Base-by-base conservation (phyloP, 1,284 basidiomycete genomes). In the Ganoderma resinaceum region DNA sequence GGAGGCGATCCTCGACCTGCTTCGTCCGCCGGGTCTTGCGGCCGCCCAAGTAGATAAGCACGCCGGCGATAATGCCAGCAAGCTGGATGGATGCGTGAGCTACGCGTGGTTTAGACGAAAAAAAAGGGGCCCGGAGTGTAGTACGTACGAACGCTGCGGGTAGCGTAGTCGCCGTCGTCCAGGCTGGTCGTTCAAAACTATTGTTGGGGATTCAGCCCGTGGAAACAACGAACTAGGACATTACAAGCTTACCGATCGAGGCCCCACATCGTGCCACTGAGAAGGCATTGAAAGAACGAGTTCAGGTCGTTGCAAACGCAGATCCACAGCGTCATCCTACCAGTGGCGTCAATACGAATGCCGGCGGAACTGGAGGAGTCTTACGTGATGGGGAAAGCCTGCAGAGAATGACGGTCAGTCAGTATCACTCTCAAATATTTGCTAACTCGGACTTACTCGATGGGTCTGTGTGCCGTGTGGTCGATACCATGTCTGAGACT, bases 381-480 rank as follows among this genome's bases (percentile, higher is more conserved):
- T 76, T 79, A 90, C 87, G 85, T 87, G 77, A 95, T 92, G 7
- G 92, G 91, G 78, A 96, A 96, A 6, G 94, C 94, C 90, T 91
- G 37, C 5, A 73, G 18, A 31, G 8, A n/a, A 29, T 20, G 53
- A 31, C 16, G 31, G 3, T 20, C 2, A 14, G 40, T 67, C 53
- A 63, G 53, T 29, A 42, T 42, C 26, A n/a, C 9, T 16, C n/a
- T 40, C n/a, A 38, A 38, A 8, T 11, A 42, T 11, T 16, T 26
- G 16, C 35, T 26, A 29, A 40, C 33, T 35, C 14, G 23, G 18
- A 62, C 86, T 70, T 76, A 90, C 91, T 61, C 90, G 83, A 78
- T 96, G 95, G 0, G 95, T 95, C 66, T 91, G 90, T 5, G 94
- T 96, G 52, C 93, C 94, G 78, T 96, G 94, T 8, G 94, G 89